Evolutionary conservation across 2,329 filamentous ascomycete genomes (phyloP).

Genomic region (Clarireedia sp.): DNA sequence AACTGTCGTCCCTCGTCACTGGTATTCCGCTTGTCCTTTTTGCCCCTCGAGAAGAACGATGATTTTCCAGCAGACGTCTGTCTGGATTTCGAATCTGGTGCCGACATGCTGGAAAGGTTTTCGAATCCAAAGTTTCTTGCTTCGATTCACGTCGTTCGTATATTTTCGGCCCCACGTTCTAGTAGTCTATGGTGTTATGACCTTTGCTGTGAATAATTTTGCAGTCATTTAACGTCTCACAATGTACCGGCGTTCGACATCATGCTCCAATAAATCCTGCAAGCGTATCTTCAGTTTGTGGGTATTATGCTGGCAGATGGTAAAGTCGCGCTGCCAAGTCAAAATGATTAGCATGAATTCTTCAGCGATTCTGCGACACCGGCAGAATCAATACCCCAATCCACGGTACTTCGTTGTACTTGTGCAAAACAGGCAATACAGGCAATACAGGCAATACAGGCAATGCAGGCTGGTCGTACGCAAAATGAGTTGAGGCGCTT

Average conservation of each 20-base stretch:
- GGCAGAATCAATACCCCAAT: neutral
- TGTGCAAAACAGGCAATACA: neutral
- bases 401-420: neutral
- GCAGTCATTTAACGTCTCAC: slow-evolving; percentile 25
- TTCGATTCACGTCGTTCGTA: slow-evolving; percentile 16
- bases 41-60: slow-evolving; percentile 83
- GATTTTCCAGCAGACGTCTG: slow-evolving; percentile 4
- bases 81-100: too few relatives aligned
- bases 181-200: slow-evolving; percentile 17
- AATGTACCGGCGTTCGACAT: slow-evolving; percentile 18
- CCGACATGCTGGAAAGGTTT: neutral
- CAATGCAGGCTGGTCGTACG: neutral
- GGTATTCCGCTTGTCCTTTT: slow-evolving; percentile 61
- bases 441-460: too few relatives aligned
- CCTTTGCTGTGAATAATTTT: slow-evolving; percentile 13
- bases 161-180: slow-evolving; percentile 13
- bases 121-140: neutral
- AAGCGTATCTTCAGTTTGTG: neutral
- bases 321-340: slow-evolving; percentile 13
- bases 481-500: neutral
- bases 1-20: slow-evolving; percentile 51
- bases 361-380: neutral
- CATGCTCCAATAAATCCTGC: slow-evolving; percentile 17
- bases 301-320: slow-evolving; percentile 1
- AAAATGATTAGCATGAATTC: slow-evolving; percentile 17